Evolutionary conservation across 768 basidiomycete species (phyloP).

Genomic region (Suillus clintonianus): DNA sequence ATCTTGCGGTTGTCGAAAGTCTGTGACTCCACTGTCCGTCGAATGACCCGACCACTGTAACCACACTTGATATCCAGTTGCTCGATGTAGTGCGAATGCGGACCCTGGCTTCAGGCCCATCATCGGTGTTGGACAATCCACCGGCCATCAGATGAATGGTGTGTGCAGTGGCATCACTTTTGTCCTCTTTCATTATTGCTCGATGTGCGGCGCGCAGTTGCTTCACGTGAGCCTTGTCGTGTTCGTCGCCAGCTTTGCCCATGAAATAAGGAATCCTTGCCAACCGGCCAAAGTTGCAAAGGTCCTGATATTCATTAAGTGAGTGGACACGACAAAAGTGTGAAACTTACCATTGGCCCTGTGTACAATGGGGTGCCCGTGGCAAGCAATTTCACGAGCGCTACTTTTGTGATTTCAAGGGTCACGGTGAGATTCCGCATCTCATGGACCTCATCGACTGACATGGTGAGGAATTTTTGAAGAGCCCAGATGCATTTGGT

Average conservation of each 20-base stretch:
- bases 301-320: conserved; percentile 19
- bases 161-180: neutral
- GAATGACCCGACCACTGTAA: neutral
- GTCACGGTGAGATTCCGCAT: conserved; percentile 21
- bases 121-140: neutral
- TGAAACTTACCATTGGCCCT: conserved; percentile 16
- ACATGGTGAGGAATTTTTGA: conserved; percentile 13
- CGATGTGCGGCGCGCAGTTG: neutral
- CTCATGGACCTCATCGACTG: conserved; percentile 26
- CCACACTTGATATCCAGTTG: neutral
- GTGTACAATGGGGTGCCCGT: conserved; percentile 35
- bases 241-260: conserved; percentile 9
- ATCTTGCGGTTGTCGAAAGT: neutral
- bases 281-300: conserved; percentile 28
- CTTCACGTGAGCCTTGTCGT: conserved; percentile 18
- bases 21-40: neutral
- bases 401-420: conserved; percentile 11
- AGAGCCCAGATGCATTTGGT: conserved; percentile 4
- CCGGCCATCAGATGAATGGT: neutral
- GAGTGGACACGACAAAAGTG: too few relatives aligned
- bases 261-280: conserved; percentile 29
- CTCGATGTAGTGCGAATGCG: neutral
- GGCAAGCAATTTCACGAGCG: conserved; percentile 14
- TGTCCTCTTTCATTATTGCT: neutral
- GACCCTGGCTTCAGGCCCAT: neutral